Base-by-base conservation (phyloP, 805 yeast genomes). In the Myxozyma geophila region DNA sequence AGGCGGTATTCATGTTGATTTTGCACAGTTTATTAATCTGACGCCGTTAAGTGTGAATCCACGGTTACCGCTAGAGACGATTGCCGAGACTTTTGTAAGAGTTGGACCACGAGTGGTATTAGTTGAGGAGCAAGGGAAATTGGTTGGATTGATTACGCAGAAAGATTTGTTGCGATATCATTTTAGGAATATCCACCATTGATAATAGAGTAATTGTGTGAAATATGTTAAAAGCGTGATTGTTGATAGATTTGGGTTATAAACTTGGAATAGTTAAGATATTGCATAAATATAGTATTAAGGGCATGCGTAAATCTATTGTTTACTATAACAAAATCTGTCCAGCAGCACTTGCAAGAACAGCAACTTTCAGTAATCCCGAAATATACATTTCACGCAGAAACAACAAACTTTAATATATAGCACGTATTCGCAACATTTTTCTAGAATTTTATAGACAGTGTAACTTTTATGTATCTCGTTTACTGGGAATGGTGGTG, bases 91-190 rank as follows among this genome's bases (percentile, higher is more conserved):
- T 28, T 93, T 95, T 73, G 82, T 84, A 63, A 86, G 87, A 67
- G 73, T 92, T 36, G 97, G 98, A 0, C 96, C 97, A 8, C 79
- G 89, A 50, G 82, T 86, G 36, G 80, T 95, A 0, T 79, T 88
- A 48, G 87, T 90, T 1, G 88, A 87, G 59, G 80, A 84, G 9
- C 75, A 81, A 37, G 95, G 92, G 1, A 66, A 73, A 1, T 72
- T 90, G 17, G 59, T 69, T 15, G 99, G 99, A 0, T 72, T 90
- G n/a, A 77, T 96, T 1, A 90, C 97, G 0, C 81, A 92, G 62
- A 95, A 95, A 71, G 98, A 92, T 72, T 79, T 93, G 17, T 75
- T 92, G 57, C 80, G 87, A 65, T 90, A 70, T 60, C 74, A 72
- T 48, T 66, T 67, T 56, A 56, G 35, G 23, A 40, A 54, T 36